phyloP scores from a whole-genome alignment of 768 basidiomycete genomes.

The Austroboletus eburneus region DNA sequence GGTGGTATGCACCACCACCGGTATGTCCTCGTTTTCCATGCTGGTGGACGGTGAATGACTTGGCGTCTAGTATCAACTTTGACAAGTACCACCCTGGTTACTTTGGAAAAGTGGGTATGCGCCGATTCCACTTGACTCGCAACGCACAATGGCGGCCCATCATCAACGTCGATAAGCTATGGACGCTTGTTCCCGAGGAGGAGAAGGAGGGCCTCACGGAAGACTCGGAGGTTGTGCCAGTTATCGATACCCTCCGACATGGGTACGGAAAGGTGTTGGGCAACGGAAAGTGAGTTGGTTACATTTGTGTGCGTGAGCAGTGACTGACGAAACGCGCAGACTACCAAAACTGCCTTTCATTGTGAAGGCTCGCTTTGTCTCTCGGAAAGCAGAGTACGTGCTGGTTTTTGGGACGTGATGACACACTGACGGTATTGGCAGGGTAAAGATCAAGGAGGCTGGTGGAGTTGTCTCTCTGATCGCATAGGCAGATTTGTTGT shows the following conservation, averaged over 20 bases:
- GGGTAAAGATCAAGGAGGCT: slow-evolving; percentile 84
- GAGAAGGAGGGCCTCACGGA: slow-evolving; percentile 77
- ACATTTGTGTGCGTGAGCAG: neutral
- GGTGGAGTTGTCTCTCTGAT: slow-evolving; percentile 92
- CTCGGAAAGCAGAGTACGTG: slow-evolving; percentile 74
- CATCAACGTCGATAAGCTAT: slow-evolving; percentile 98
- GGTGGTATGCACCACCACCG: slow-evolving; percentile 99
- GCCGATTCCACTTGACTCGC: slow-evolving; percentile 92
- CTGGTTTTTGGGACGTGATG: slow-evolving; percentile 1
- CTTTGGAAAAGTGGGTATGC: slow-evolving; percentile 99
- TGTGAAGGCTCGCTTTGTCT: slow-evolving; percentile 96
- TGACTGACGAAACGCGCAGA: slow-evolving; percentile 33
- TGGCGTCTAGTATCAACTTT: slow-evolving; percentile 74
- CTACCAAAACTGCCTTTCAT: slow-evolving; percentile 92
- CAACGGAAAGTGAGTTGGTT: slow-evolving; percentile 72
- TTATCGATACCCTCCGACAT: slow-evolving; percentile 80
- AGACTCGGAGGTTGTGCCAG: slow-evolving; percentile 82
- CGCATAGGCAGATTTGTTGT: slow-evolving; percentile 51
- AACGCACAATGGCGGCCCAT: slow-evolving; percentile 90
- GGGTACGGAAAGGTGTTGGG: slow-evolving; percentile 95
- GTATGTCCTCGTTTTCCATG: slow-evolving; percentile 48
- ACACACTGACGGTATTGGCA: slow-evolving; percentile 26
- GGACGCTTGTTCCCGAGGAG: slow-evolving; percentile 82
- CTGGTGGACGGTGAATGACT: neutral
- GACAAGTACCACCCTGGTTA: slow-evolving; percentile 99